phyloP scores from a whole-genome alignment of 2,329 filamentous ascomycete species.

The Triangularia setosa region DNA sequence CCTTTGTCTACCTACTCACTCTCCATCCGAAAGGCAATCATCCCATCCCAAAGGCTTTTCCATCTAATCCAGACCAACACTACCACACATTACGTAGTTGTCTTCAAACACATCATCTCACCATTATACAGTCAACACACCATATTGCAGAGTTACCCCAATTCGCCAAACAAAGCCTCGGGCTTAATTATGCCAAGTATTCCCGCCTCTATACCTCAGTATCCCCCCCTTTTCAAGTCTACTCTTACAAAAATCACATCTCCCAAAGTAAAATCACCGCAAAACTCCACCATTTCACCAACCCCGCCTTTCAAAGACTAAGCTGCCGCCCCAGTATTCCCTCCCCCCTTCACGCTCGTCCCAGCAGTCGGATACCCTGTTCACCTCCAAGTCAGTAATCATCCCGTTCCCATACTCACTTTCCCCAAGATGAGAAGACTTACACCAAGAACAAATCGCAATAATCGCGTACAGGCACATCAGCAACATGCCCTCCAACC shows the following conservation, averaged over 20 bases:
- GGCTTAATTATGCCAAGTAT: background rate
- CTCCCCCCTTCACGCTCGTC: background rate
- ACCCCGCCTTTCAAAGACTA: background rate
- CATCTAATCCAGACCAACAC: too few relatives aligned
- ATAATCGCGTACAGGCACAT: slow-evolving; percentile 80
- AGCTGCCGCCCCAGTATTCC: background rate
- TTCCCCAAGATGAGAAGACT: slow-evolving; percentile 33
- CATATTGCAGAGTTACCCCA: too few relatives aligned
- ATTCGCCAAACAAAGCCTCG: too few relatives aligned
- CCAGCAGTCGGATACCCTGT: slow-evolving; percentile 14
- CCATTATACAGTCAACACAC: too few relatives aligned
- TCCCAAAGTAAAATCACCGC: background rate
- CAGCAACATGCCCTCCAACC: slow-evolving; percentile 72
- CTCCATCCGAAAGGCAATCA: too few relatives aligned
- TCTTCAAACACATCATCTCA: too few relatives aligned
- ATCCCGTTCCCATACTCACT: background rate
- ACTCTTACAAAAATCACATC: background rate
- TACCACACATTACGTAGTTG: too few relatives aligned
- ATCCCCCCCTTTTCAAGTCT: background rate
- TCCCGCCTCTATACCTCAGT: background rate
- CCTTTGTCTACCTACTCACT: too few relatives aligned
- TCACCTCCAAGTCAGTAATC: background rate
- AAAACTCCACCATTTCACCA: too few relatives aligned
- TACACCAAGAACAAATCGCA: slow-evolving; percentile 62
- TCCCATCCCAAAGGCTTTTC: too few relatives aligned